These are phyloP conservation scores for Cupressus sempervirens DNA, from an alignment of 75 land plant genomes.

Conservation along the genomic window DNA sequence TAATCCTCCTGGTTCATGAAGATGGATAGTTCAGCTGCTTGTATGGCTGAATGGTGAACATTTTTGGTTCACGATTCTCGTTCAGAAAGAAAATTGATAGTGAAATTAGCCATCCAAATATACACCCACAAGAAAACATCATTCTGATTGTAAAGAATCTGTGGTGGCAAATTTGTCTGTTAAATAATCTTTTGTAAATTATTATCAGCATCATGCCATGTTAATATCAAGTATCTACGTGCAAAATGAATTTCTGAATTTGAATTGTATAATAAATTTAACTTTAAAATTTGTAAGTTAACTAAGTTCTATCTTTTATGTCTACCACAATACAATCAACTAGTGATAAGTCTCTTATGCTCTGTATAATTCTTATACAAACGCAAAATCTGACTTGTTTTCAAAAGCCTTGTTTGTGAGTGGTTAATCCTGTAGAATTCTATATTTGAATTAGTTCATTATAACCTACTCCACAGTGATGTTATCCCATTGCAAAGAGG, in stretches of 20 bases:
- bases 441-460: too few relatives aligned
- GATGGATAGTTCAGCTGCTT: neutral
- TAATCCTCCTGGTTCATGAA: neutral
- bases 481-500: too few relatives aligned
- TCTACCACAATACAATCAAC: neutral
- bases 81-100: neutral
- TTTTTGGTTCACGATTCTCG: neutral
- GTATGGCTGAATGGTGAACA: neutral
- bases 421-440: neutral
- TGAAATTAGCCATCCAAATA: neutral
- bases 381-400: neutral
- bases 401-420: neutral
- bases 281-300: too few relatives aligned
- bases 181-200: neutral
- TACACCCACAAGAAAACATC: neutral
- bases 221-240: neutral
- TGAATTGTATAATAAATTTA: neutral
- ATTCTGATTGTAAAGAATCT: neutral
- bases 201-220: neutral
- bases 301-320: neutral
- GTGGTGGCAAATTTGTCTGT: neutral
- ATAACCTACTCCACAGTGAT: too few relatives aligned
- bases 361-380: neutral
- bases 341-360: neutral
- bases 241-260: neutral